These are phyloP conservation scores for Tylopilus felleus DNA, from an alignment of 768 basidiomycete genomes.

Conservation along the genomic window DNA sequence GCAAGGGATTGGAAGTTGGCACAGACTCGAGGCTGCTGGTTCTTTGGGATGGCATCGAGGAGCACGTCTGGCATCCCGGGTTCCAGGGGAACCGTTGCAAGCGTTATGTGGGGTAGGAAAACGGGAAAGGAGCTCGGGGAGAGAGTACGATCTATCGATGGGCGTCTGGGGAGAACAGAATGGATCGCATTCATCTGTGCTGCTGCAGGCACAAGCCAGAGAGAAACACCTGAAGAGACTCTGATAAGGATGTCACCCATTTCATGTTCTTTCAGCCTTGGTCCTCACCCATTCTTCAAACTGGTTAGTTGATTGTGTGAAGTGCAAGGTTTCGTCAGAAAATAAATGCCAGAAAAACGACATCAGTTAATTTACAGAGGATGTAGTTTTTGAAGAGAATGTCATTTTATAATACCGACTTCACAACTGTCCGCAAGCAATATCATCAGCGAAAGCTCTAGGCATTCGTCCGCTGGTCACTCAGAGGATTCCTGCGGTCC, in stretches of 20 bases:
- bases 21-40: conserved; percentile 34
- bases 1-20: conserved; percentile 53
- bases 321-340: background rate
- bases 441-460: background rate
- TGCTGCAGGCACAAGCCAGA: conserved; percentile 69
- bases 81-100: conserved; percentile 41
- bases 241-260: background rate
- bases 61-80: conserved; percentile 22
- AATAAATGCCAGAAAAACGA: background rate
- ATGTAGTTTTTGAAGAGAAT: conserved; percentile 1
- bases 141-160: conserved; percentile 12
- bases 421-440: background rate
- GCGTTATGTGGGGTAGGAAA: conserved; percentile 71
- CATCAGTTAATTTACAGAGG: conserved; percentile 8
- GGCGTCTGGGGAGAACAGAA: conserved; percentile 44
- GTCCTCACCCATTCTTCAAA: conserved; percentile 22
- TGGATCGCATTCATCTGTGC: conserved; percentile 42
- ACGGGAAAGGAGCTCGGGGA: conserved; percentile 50
- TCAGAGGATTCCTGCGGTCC: conserved; percentile 21
- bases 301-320: background rate
- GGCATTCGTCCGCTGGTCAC: conserved; percentile 6
- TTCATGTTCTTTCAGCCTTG: background rate
- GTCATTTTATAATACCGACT: background rate
- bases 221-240: conserved; percentile 44
- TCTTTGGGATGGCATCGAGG: conserved; percentile 37